These are phyloP conservation scores for Prunus persica DNA, from an alignment of 306 rosid species.

Conservation along the genomic window DNA sequence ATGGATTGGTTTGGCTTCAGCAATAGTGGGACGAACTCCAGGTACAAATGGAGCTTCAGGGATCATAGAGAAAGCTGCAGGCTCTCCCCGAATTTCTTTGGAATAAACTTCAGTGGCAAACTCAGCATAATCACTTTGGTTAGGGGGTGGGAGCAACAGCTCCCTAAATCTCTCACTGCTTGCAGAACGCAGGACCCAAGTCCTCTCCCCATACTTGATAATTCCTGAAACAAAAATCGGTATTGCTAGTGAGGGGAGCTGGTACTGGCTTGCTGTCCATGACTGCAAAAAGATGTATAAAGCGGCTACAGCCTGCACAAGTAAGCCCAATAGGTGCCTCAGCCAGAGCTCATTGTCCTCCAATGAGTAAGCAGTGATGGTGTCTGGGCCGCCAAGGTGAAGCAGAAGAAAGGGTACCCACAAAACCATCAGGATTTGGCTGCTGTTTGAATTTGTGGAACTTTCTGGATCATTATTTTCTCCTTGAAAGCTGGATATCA, in stretches of 20 bases:
- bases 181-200: constrained; percentile 63
- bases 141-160: constrained; percentile 37
- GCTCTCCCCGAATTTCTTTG: too few relatives aligned
- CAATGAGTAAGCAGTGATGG: constrained; percentile 31
- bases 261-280: not conserved
- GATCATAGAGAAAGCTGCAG: not conserved
- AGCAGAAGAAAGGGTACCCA: constrained; percentile 48
- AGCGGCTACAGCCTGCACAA: constrained; percentile 10
- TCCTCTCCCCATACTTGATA: constrained; percentile 62
- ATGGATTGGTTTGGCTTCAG: not conserved
- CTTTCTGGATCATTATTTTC: not conserved
- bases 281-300: constrained; percentile 10
- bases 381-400: constrained; percentile 43
- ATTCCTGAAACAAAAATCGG: constrained; percentile 35
- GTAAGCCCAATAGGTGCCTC: constrained; percentile 18
- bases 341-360: constrained; percentile 41
- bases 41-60: not conserved
- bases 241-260: not conserved
- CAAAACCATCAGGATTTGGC: constrained; percentile 12
- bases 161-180: constrained; percentile 24
- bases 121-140: constrained; percentile 32
- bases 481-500: constrained; percentile 20
- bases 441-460: not conserved
- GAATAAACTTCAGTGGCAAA: too few relatives aligned
- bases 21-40: not conserved